Evolutionary conservation across 495 filamentous ascomycete genomes (phyloP).

Genomic region (Penicillium bialowiezense): DNA sequence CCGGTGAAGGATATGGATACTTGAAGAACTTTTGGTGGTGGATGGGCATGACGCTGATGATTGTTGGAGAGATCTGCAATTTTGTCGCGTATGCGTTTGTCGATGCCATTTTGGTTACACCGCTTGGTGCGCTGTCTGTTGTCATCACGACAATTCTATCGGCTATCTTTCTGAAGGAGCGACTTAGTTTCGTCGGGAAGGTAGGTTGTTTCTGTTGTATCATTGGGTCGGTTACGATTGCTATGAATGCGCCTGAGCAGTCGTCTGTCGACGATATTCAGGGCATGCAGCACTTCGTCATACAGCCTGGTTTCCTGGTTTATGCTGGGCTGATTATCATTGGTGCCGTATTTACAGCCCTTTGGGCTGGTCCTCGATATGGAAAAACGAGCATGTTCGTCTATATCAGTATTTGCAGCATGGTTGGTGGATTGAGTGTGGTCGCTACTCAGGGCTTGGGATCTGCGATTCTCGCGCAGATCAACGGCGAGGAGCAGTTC

Average conservation of each 20-base stretch:
- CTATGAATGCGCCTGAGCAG: constrained; percentile 85
- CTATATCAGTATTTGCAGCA: constrained; percentile 92
- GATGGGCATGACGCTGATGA: constrained; percentile 96
- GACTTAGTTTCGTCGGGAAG: constrained; percentile 92
- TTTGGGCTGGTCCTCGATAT: constrained; percentile 86
- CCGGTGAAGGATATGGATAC: constrained; percentile 96
- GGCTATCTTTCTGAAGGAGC: constrained; percentile 94
- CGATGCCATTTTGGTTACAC: constrained; percentile 94
- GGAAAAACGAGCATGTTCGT: constrained; percentile 98
- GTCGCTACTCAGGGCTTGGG: constrained; percentile 93
- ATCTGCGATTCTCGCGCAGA: constrained; percentile 85
- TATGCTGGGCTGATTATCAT: constrained; percentile 85
- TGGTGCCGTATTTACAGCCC: constrained; percentile 64
- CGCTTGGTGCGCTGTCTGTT: constrained; percentile 90
- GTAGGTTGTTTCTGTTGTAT: constrained; percentile 96
- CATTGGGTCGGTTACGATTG: constrained; percentile 87
- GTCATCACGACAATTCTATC: constrained; percentile 91
- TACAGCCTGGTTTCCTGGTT: constrained; percentile 79
- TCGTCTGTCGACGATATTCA: constrained; percentile 86
- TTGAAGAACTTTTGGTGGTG: constrained; percentile 97
- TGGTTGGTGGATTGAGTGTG: constrained; percentile 91
- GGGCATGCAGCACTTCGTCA: constrained; percentile 86
- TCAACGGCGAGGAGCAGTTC: constrained; percentile 77
- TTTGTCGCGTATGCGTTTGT: constrained; percentile 97
- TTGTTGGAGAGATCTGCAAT: constrained; percentile 94